Conservation (phyloP, 2,329 filamentous ascomycete species). For the Ascochyta pisi region DNA sequence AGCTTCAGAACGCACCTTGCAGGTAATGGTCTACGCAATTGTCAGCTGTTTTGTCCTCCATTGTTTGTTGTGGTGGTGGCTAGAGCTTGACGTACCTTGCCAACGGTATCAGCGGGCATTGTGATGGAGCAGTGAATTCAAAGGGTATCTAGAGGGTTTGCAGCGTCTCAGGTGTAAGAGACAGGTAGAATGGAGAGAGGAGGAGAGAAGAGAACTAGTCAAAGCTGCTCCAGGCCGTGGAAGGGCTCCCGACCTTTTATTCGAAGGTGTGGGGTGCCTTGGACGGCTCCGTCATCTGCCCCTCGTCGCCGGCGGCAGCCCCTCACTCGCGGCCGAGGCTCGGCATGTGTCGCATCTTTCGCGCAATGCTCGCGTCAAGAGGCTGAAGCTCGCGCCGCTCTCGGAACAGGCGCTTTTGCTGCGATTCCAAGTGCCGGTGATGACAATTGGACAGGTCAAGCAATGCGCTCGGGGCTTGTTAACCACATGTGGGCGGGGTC, state of each 20-base stretch:
- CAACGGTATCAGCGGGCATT: constrained; percentile 19
- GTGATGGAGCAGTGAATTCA: constrained; percentile 16
- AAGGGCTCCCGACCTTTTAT: constrained; percentile 37
- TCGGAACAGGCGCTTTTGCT: constrained; percentile 12
- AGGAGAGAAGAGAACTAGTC: constrained; percentile 18
- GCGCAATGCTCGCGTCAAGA: constrained; percentile 35
- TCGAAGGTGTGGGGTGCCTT: constrained; percentile 27
- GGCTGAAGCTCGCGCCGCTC: constrained; percentile 34
- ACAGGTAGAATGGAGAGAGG: constrained; percentile 11
- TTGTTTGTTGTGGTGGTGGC: constrained; percentile 1
- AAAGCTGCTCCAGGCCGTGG: constrained; percentile 19
- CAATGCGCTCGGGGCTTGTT: constrained; percentile 23
- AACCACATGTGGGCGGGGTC: constrained; percentile 25
- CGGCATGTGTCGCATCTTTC: constrained; percentile 22
- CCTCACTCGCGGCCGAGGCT: constrained; percentile 35
- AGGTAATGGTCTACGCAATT: constrained; percentile 78
- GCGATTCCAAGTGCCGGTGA: constrained; percentile 6
- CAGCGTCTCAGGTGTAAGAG: constrained; percentile 11
- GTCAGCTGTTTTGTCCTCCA: constrained; percentile 9
- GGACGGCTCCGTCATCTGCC: constrained; percentile 31
- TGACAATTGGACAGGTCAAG: constrained; percentile 19
- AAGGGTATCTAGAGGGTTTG: constrained; percentile 23
- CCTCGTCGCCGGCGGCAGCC: constrained; percentile 25
- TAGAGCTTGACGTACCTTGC: constrained; percentile 14
- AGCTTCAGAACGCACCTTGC: constrained; percentile 61